Evolutionary conservation across 208 protist species (phyloP), one percentile per base, ranked within the genome.

Genomic region (Acanthamoeba sp.): DNA sequence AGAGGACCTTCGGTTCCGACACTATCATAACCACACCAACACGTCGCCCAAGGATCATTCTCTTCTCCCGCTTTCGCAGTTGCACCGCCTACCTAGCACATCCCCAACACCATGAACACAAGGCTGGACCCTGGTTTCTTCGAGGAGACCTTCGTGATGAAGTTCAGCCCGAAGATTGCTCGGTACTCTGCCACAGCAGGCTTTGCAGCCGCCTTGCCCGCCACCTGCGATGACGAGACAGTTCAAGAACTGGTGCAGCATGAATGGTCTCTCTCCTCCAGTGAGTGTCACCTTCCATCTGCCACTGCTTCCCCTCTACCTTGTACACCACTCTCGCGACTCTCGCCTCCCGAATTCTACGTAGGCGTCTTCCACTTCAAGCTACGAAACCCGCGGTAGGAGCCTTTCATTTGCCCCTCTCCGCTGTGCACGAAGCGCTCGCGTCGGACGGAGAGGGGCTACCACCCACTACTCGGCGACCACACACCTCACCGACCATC

Each of bases 121-220:
- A 48, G 20, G 36, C 7, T 24, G 12, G 48, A 87, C 45, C 22
- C 38, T 3, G 24, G 32, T 45, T 87, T 87, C 78, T 87, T 87
- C n/a, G 7, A 29, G 42, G 78, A 87, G 9, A 87, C 78, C 42
- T 87, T 87, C 78, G 59, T 87, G 22, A 62, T 62, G 45, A 87
- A 50, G 48, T 87, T 59, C 45, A 84, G 38, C 40, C 73, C 73
- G 4, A 84, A 84, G 73, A 10, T 73, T 3, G 10, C 64, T 12
- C 27, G 64, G 9, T 29, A 18, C 32, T 38, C 64, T 9, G 22
- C 55, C 5, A n/a, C 55, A 12, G 7, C 52, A 2, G 22, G 10
- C 16, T 42, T 12, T 34, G 24, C 66, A 32, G 0, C n/a, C 27
- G 14, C 9, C 24, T 20, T 36, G 22, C 2, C 0, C 71, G 32